phyloP scores from a whole-genome alignment of 176 grass and related monocot genomes.

The Puya raimondii region DNA sequence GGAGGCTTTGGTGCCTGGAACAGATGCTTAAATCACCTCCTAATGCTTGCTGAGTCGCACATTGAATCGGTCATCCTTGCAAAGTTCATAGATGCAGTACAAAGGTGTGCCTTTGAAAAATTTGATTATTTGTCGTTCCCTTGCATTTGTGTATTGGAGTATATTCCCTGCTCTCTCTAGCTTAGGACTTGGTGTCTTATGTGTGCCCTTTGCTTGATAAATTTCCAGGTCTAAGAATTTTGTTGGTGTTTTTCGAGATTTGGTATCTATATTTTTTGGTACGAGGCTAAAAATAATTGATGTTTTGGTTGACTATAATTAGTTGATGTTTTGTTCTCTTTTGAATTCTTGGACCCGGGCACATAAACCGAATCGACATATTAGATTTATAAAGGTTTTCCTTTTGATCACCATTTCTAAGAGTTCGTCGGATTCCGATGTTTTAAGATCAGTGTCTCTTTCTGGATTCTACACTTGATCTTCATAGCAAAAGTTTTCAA shows the following conservation, averaged over 20 bases:
- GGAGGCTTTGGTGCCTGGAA: conserved; percentile 98
- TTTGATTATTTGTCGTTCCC: background rate
- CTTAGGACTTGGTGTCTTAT: too few species aligned
- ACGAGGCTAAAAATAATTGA: too few species aligned
- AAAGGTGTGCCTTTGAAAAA: conserved; percentile 37
- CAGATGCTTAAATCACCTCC: conserved; percentile 95
- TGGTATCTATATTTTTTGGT: too few species aligned
- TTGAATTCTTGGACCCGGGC: background rate
- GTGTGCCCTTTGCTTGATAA: too few species aligned
- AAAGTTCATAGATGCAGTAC: conserved; percentile 78
- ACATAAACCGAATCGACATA: background rate
- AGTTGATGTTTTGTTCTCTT: too few species aligned
- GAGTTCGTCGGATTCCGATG: too few species aligned
- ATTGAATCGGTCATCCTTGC: conserved; percentile 88
- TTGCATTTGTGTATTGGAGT: background rate
- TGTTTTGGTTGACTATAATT: too few species aligned
- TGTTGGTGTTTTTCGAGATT: background rate
- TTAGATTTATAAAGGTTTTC: background rate
- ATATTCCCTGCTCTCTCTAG: background rate
- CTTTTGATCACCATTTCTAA: too few species aligned
- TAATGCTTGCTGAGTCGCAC: conserved; percentile 84
- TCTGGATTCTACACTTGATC: too few species aligned
- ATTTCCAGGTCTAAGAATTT: background rate
- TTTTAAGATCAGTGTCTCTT: too few species aligned
- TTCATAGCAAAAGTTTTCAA: too few species aligned